Evolutionary conservation across 1,284 basidiomycete species (phyloP), one percentile per base, ranked within the genome.

Genomic region (Tetrapyrgos nigripes): DNA sequence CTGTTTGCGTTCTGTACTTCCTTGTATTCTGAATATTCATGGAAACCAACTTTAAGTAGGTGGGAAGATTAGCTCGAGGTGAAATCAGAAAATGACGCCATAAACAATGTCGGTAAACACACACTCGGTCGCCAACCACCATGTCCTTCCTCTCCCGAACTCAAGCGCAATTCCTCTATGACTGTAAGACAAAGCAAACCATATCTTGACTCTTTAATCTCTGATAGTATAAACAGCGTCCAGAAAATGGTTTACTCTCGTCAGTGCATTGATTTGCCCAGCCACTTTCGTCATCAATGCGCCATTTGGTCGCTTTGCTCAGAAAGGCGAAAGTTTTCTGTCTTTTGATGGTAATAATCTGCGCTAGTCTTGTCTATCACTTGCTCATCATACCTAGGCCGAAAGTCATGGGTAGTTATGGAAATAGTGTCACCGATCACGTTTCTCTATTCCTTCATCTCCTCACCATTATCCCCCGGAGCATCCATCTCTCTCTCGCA

Each of bases 401-500:
- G 84, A 61, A 80, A 78, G 64, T 79, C 89, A 29, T 96, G 94
- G 93, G 89, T 94, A 26, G 43, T 84, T 50, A 96, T 96, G 93
- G 94, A 97, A 73, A 76, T 92, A 44, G 80, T 91, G n/a, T 83
- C 92, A 3, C 92, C 93, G 6, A 54, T 86, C 62, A 66, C 71
- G n/a, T 88, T 92, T 68, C 55, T 81, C 33, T 75, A 77, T 74
- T 76, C 80, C 44, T 81, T 83, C 77, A 64, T 82, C 14, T 70
- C 78, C 60, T 77, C 80, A 17, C 84, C 86, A 11, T 69, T 83
- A 61, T 70, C 79, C 51, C 60, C 69, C 35, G 55, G 45, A n/a
- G 54, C 73, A 66, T 13, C 64, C 67, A 52, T 67, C 50, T 65
- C 78, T 46, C 65, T 74, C 26, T 58, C 72, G 50, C 80, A 87